Conservation (phyloP, 2,329 filamentous ascomycete species). For the Ophiocordyceps polyrhachis-furcata region DNA sequence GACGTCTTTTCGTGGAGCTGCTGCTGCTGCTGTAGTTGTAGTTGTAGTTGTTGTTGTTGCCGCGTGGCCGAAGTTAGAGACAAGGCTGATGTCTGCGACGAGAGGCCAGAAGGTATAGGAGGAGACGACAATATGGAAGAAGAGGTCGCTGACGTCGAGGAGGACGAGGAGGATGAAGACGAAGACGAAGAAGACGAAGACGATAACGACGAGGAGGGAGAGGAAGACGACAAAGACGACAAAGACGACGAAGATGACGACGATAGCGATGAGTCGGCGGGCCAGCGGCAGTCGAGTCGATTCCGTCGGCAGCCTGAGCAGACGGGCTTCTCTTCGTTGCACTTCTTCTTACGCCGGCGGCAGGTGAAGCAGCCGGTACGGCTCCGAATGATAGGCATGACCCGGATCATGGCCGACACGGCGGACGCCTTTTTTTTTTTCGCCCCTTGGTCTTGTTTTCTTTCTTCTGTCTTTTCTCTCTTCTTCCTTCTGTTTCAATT, state of each 20-base stretch:
- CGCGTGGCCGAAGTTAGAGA: not conserved
- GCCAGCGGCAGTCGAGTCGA: slow-evolving; percentile 33
- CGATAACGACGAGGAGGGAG: not conserved
- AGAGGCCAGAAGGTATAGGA: not conserved
- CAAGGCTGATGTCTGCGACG: not conserved
- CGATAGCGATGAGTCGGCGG: slow-evolving; percentile 4
- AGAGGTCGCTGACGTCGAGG: not conserved
- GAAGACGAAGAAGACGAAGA: not conserved
- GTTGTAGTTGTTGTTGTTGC: not conserved
- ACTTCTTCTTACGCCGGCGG: slow-evolving; percentile 33
- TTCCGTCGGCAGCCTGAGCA: slow-evolving; percentile 35
- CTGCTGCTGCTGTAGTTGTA: not conserved
- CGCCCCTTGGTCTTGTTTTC: too few relatives aligned
- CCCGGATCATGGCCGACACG: slow-evolving; percentile 7
- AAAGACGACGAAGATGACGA: not conserved
- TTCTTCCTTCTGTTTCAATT: not conserved
- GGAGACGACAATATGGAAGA: not conserved
- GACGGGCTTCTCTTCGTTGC: slow-evolving; percentile 31
- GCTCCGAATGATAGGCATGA: slow-evolving; percentile 16
- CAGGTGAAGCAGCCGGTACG: slow-evolving; percentile 28
- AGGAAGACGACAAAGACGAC: not conserved
- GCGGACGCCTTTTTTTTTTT: not conserved
- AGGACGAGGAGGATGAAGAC: not conserved
- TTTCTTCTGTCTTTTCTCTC: not conserved
- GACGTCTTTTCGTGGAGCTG: not conserved